Evolutionary conservation across 108 stramenopile genomes (phyloP).

Genomic region (Fistulifera pelliculosa): DNA sequence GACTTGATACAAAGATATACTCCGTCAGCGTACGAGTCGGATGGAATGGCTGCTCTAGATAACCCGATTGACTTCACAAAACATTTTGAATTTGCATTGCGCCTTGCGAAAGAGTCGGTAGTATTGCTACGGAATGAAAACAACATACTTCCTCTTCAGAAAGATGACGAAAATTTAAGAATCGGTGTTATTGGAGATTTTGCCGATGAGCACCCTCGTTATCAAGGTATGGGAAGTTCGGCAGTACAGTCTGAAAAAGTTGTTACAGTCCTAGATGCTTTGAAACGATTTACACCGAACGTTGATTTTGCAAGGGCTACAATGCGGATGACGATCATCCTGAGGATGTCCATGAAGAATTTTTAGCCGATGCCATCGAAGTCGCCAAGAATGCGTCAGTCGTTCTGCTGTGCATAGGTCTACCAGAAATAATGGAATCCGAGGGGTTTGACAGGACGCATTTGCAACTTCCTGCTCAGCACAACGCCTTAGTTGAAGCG

Average conservation of each 20-base stretch:
- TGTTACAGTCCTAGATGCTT: conserved; percentile 17
- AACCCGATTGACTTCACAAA: background rate
- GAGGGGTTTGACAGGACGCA: conserved; percentile 55
- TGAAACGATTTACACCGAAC: conserved; percentile 9
- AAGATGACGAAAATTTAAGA: background rate
- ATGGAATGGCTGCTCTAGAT: background rate
- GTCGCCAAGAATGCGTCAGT: conserved; percentile 21
- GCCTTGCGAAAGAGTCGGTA: conserved; percentile 27
- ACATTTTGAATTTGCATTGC: conserved; percentile 31
- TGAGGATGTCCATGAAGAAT: conserved; percentile 5
- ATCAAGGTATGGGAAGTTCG: conserved; percentile 44
- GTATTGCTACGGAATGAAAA: conserved; percentile 40
- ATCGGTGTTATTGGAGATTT: conserved; percentile 46
- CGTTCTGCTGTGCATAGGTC: conserved; percentile 38
- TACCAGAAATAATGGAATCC: conserved; percentile 43
- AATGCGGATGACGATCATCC: conserved; percentile 20
- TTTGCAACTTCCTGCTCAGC: conserved; percentile 25
- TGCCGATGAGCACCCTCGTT: conserved; percentile 29
- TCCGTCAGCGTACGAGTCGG: background rate
- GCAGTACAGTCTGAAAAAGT: conserved; percentile 27
- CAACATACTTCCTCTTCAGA: conserved; percentile 28
- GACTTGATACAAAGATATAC: conserved; percentile 7
- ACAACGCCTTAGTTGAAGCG: conserved; percentile 29
- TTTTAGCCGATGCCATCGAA: conserved; percentile 26
- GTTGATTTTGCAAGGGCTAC: conserved; percentile 32